A percentile compares a stretch with the other conserved stretches of the same genome.
phyloP scores from a whole-genome alignment of 805 yeast species.

The Metschnikowia peoriensis region DNA sequence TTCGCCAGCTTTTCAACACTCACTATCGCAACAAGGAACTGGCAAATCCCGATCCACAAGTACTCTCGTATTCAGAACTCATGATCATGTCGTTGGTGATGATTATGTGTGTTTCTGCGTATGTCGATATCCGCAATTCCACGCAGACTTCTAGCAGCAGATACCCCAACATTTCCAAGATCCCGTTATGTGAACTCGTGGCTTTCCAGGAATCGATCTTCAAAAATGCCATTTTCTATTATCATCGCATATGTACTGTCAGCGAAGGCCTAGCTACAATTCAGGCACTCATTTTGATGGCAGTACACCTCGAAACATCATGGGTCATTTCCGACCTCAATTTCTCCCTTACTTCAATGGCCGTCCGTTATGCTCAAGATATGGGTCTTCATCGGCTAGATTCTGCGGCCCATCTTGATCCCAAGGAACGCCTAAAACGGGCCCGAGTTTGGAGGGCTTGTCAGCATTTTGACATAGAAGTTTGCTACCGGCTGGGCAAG shows the following conservation, averaged over 20 bases:
- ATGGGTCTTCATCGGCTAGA: conserved; percentile 57
- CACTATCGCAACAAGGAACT: conserved; percentile 22
- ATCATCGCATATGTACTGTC: conserved; percentile 46
- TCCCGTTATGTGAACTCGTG: conserved; percentile 9
- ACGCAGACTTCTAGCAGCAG: background rate
- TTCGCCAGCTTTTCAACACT: conserved; percentile 22
- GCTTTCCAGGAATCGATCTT: conserved; percentile 15
- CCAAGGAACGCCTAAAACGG: conserved; percentile 36
- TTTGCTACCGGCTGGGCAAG: conserved; percentile 46
- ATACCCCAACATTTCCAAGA: conserved; percentile 1
- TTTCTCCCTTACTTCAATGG: conserved; percentile 41
- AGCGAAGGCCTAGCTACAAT: conserved; percentile 53
- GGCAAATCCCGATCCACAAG: conserved; percentile 7
- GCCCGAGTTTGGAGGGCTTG: conserved; percentile 50
- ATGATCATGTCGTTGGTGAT: conserved; percentile 33
- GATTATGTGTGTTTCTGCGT: conserved; percentile 24
- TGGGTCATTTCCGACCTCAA: conserved; percentile 41
- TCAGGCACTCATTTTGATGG: conserved; percentile 51
- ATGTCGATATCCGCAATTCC: conserved; percentile 18
- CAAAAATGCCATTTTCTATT: conserved; percentile 35
- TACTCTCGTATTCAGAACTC: conserved; percentile 30
- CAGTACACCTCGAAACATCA: conserved; percentile 29
- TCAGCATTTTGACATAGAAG: conserved; percentile 45
- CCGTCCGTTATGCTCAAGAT: conserved; percentile 54
- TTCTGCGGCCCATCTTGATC: conserved; percentile 32